A percentile compares a stretch with the other conserved stretches of the same genome.
These are phyloP conservation scores for Calocybe cyanea DNA, from an alignment of 768 basidiomycete species.

Conservation along the genomic window DNA sequence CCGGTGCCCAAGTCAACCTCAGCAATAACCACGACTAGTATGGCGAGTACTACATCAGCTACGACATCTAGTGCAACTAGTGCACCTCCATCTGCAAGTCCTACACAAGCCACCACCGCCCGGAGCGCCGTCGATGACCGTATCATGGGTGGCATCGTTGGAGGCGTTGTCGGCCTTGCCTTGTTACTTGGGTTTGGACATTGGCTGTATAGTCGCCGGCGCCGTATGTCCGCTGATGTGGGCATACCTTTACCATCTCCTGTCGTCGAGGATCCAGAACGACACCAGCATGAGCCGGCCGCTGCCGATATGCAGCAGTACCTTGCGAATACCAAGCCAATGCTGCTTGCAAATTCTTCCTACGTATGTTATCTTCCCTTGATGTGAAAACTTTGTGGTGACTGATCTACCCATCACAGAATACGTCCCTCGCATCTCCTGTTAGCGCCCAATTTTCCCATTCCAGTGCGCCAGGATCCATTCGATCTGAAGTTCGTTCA, in stretches of 20 bases:
- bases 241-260: constrained; percentile 8
- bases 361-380: constrained; percentile 4
- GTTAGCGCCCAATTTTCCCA: constrained; percentile 12
- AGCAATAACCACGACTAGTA: background rate
- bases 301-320: constrained; percentile 16
- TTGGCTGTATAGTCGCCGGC: constrained; percentile 21
- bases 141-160: constrained; percentile 46
- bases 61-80: constrained; percentile 8
- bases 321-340: constrained; percentile 13
- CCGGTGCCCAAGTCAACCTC: constrained; percentile 20
- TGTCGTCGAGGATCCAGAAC: constrained; percentile 7
- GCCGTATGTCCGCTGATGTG: constrained; percentile 11
- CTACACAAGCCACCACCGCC: constrained; percentile 10
- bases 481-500: constrained; percentile 12
- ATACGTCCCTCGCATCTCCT: constrained; percentile 14
- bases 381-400: background rate
- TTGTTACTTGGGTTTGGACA: constrained; percentile 28
- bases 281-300: background rate
- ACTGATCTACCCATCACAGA: constrained; percentile 5
- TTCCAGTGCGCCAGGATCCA: constrained; percentile 11
- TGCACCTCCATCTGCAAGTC: constrained; percentile 12
- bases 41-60: background rate
- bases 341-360: constrained; percentile 5
- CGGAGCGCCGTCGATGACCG: constrained; percentile 27
- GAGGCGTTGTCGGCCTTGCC: constrained; percentile 33